Base-by-base conservation (phyloP, 192 early-diverging fungal species). In the Spizellomyces punctatus region DNA sequence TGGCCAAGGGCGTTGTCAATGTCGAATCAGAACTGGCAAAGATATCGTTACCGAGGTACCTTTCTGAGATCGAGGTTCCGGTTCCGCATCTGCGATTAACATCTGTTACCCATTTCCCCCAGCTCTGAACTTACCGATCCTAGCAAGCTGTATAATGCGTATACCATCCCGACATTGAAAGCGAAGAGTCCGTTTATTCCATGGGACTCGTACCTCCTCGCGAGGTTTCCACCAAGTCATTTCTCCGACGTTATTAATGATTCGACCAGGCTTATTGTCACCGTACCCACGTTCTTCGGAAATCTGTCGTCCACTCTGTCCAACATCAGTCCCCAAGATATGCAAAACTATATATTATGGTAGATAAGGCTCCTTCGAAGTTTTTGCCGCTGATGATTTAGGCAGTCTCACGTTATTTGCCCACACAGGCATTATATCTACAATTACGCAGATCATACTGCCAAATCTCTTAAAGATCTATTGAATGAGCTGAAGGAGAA, bases 1-100 rank as follows among this genome's bases (percentile, higher is more conserved):
- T 77, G 10, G 86, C 86, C 10, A 68, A 78, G 41, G 76, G 73
- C 17, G 81, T 86, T 65, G 77, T 90, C 48, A 76, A 77, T 27
- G 82, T 91, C 52, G 90, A 91, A 75, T 81, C 63, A n/a, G 46
- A 67, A 9, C 42, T 91, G 41, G 89, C 90, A 0, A 71, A 65
- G 10, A 81, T 87, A 10, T 80, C 84, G 3, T 48, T 79, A 42
- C 64, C 78, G 5, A 64, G 58, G 84, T 79, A 75, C 70, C 22
- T 59, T 41, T 17, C 41, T 1, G 17, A 44, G 52, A 57, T 58
- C 44, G 63, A 52, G 46, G 9, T 64, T 36, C 3, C 1, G 0
- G 14, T 12, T n/a, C 27, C 9, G 58, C 9, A 16, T 10, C 27
- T 69, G 27, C 22, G 5, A n/a, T 10, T 55, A 7, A 16, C 22